A percentile compares a stretch with the other conserved stretches of the same genome.
Conservation (phyloP, 1,284 basidiomycete genomes). For the Ceratobasidium sp. region DNA sequence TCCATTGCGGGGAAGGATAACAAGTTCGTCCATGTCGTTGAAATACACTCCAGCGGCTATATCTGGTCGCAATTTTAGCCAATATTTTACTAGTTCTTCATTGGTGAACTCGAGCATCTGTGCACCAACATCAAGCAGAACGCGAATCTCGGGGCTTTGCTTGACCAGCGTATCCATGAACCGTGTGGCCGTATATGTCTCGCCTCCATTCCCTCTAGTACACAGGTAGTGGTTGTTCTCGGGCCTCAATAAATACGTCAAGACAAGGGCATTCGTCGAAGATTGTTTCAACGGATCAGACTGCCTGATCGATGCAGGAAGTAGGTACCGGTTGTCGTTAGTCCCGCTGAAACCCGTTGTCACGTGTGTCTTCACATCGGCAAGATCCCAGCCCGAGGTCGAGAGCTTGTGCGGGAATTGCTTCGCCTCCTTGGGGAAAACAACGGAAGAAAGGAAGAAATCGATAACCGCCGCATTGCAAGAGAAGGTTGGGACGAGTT, state of each 20-base stretch:
- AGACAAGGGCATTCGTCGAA: slow-evolving; percentile 60
- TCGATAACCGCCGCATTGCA: slow-evolving; percentile 55
- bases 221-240: slow-evolving; percentile 56
- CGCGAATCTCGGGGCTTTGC: slow-evolving; percentile 52
- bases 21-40: slow-evolving; percentile 55
- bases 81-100: slow-evolving; percentile 52
- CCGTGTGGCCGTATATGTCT: slow-evolving; percentile 47
- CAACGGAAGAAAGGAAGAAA: slow-evolving; percentile 59
- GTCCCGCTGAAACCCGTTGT: slow-evolving; percentile 66
- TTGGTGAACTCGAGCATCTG: slow-evolving; percentile 63
- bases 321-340: slow-evolving; percentile 60
- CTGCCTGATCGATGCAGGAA: slow-evolving; percentile 59
- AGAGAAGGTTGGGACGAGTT: slow-evolving; percentile 52
- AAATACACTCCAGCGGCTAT: slow-evolving; percentile 57
- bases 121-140: slow-evolving; percentile 63
- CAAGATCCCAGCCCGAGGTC: too few species aligned
- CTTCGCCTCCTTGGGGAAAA: slow-evolving; percentile 60
- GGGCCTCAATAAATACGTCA: too few species aligned
- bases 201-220: slow-evolving; percentile 44
- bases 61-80: too few species aligned
- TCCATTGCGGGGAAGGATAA: slow-evolving; percentile 55
- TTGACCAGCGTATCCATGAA: too few species aligned
- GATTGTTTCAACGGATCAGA: slow-evolving; percentile 54
- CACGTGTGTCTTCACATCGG: slow-evolving; percentile 50
- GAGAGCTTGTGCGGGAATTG: slow-evolving; percentile 58